Percentiles rank a stretch among this genome's conserved stretches.
Conservation (phyloP, 441 rosid genomes). For the Kokia cookei region DNA sequence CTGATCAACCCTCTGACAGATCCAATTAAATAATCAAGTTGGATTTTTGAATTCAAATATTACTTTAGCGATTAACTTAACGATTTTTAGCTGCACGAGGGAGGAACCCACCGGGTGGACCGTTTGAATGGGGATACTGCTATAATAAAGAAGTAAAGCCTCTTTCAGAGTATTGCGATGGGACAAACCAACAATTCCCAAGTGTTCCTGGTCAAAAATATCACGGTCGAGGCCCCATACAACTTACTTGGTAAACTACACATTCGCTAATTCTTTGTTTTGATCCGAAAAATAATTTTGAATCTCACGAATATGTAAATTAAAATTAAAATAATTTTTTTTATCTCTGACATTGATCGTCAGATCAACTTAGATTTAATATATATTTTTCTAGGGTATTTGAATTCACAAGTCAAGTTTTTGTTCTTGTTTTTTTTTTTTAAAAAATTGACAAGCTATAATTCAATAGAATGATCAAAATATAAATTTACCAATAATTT, state of each 20-base stretch:
- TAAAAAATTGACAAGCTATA: too few species aligned
- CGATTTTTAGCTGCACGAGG: not conserved
- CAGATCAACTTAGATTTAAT: rapidly evolving
- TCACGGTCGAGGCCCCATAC: conserved; percentile 38
- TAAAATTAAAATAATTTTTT: too few species aligned
- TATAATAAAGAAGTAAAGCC: conserved; percentile 27
- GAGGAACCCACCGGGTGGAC: not conserved
- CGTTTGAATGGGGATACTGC: conserved; percentile 38
- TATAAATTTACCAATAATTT: too few species aligned
- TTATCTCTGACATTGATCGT: too few species aligned
- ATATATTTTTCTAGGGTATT: too few species aligned
- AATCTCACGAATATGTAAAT: rapidly evolving
- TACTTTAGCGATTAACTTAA: not conserved
- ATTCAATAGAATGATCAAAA: too few species aligned
- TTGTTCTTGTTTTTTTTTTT: too few species aligned
- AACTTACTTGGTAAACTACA: not conserved
- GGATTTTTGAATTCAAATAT: not conserved
- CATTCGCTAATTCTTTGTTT: not conserved
- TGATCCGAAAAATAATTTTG: too few species aligned
- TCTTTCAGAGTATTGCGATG: conserved; percentile 18
- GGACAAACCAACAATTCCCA: conserved; percentile 9
- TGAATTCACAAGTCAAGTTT: too few species aligned
- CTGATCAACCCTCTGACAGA: not conserved
- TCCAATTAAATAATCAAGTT: too few species aligned
- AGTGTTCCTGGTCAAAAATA: conserved; percentile 34